A percentile compares a stretch with the other conserved stretches of the same genome.
phyloP scores from a whole-genome alignment of 768 basidiomycete species.

The Daedaleopsis sinensis region DNA sequence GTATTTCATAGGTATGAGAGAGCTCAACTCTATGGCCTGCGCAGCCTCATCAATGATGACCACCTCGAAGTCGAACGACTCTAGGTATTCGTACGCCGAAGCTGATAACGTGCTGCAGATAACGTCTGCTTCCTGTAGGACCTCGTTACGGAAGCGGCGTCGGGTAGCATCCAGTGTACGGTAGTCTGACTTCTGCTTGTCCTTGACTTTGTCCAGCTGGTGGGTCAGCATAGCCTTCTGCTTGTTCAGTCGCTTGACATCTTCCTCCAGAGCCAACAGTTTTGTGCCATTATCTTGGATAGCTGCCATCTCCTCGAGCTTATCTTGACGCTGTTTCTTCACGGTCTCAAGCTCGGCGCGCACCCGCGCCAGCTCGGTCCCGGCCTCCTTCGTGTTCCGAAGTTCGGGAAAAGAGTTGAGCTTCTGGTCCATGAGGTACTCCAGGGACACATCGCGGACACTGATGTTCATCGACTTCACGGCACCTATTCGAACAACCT shows the following conservation, averaged over 20 bases:
- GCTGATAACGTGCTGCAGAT: conserved; percentile 95
- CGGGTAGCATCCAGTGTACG: conserved; percentile 84
- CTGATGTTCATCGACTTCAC: conserved; percentile 73
- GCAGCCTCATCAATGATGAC: conserved; percentile 98
- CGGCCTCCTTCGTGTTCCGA: conserved; percentile 50
- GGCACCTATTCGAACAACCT: conserved; percentile 89
- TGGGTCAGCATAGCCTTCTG: conserved; percentile 65
- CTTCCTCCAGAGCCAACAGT: conserved; percentile 61
- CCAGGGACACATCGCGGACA: conserved; percentile 86
- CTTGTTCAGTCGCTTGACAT: conserved; percentile 68
- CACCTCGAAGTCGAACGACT: conserved; percentile 88
- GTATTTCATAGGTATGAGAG: conserved; percentile 94
- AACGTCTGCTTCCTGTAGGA: conserved; percentile 89
- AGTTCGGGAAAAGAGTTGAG: conserved; percentile 47
- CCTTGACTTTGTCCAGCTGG: conserved; percentile 75
- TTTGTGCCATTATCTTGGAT: conserved; percentile 61
- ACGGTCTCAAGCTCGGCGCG: conserved; percentile 72
- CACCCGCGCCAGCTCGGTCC: conserved; percentile 59
- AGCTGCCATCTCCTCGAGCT: conserved; percentile 59
- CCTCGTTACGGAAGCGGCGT: conserved; percentile 69
- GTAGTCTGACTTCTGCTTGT: conserved; percentile 78
- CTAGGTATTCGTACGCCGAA: conserved; percentile 85
- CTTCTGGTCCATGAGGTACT: conserved; percentile 81
- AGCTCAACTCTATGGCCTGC: conserved; percentile 93
- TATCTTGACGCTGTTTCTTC: conserved; percentile 59